Evolutionary conservation across 2,329 filamentous ascomycete genomes (phyloP).

Genomic region (Chaetomium strumarium): DNA sequence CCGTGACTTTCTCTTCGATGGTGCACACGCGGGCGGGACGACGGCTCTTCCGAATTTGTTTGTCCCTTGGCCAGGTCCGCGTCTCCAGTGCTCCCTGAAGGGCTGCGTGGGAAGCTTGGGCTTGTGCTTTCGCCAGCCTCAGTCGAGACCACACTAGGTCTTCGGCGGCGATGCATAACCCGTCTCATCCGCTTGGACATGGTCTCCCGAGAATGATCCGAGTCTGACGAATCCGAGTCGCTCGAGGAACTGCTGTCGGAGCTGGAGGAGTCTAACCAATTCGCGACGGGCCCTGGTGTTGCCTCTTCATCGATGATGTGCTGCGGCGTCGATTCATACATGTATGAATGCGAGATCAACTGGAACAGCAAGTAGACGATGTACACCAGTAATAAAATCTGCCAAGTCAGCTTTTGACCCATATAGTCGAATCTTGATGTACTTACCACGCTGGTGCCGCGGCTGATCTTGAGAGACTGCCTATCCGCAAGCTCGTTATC

Average conservation of each 20-base stretch:
- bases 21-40: constrained; percentile 29
- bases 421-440: constrained; percentile 2
- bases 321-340: constrained; percentile 89
- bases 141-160: constrained; percentile 60
- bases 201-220: constrained; percentile 53
- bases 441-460: constrained; percentile 78
- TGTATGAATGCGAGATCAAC: constrained; percentile 84
- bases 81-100: constrained; percentile 38
- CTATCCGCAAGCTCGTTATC: constrained; percentile 56
- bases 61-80: constrained; percentile 34
- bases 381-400: constrained; percentile 77
- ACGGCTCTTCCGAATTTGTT: constrained; percentile 34
- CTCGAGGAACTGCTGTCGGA: constrained; percentile 52
- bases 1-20: constrained; percentile 31
- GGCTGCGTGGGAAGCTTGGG: constrained; percentile 31
- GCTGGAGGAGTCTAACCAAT: constrained; percentile 69
- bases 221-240: constrained; percentile 63
- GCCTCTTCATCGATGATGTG: constrained; percentile 89
- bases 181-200: constrained; percentile 71
- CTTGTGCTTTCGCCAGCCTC: constrained; percentile 45
- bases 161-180: constrained; percentile 67
- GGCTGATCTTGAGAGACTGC: constrained; percentile 76
- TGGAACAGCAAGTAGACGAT: constrained; percentile 81
- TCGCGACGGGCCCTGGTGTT: constrained; percentile 75
- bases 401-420: constrained; percentile 17